Percentiles rank a stretch among this genome's conserved stretches.
phyloP scores from a whole-genome alignment of 192 early-diverging fungal genomes.

The Coemansia sp. region DNA sequence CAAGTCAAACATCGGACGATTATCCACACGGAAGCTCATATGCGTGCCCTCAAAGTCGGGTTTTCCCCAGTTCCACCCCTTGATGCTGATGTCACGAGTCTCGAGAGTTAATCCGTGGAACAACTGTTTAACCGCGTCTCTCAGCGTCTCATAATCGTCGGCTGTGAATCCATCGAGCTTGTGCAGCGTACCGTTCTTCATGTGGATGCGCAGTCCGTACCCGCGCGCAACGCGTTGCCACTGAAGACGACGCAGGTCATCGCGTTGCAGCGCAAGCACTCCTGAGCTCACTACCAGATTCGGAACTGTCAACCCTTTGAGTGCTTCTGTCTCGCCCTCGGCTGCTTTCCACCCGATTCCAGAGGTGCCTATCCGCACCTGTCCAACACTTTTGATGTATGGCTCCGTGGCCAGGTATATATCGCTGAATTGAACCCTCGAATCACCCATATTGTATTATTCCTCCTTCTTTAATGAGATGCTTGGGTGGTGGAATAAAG shows the following conservation, averaged over 20 bases:
- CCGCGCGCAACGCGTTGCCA: conserved; percentile 86
- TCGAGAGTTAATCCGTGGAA: conserved; percentile 79
- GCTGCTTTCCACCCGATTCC: conserved; percentile 57
- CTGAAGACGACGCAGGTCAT: conserved; percentile 70
- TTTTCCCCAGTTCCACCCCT: conserved; percentile 98
- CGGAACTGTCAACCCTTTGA: conserved; percentile 34
- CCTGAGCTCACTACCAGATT: conserved; percentile 29
- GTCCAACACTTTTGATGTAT: conserved; percentile 40
- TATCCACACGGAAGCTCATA: conserved; percentile 80
- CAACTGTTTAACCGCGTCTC: conserved; percentile 64
- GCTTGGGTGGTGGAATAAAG: neutral
- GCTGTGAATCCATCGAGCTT: conserved; percentile 88
- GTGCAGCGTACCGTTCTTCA: conserved; percentile 69
- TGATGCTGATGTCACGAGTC: conserved; percentile 78
- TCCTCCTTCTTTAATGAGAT: neutral
- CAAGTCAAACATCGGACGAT: conserved; percentile 86
- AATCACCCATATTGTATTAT: conserved; percentile 29
- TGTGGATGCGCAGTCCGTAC: conserved; percentile 76
- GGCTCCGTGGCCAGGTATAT: conserved; percentile 54
- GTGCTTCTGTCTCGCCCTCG: conserved; percentile 43
- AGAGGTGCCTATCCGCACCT: conserved; percentile 48
- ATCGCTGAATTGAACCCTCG: conserved; percentile 38
- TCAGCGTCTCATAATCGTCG: conserved; percentile 84
- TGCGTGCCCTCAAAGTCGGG: conserved; percentile 76
- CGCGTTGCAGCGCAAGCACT: conserved; percentile 49